Conservation (phyloP, 495 filamentous ascomycete genomes). For the Lasiosphaeriaceae sp. region DNA sequence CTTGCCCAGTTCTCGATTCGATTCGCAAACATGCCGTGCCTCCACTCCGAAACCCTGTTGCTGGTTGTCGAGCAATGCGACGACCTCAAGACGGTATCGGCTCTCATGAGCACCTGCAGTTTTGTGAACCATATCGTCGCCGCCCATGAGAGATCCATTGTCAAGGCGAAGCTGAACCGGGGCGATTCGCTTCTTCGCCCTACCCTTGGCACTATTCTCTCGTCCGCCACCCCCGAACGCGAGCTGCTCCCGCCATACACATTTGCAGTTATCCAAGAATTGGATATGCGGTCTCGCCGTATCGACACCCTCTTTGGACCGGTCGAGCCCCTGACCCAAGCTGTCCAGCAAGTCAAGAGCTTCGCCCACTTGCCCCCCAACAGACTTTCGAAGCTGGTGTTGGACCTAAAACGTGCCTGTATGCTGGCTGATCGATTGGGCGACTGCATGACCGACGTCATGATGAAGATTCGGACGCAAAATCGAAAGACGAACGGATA, state of each 20-base stretch:
- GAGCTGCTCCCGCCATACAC: constrained; percentile 10
- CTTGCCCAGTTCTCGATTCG: neutral
- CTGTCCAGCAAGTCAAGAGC: neutral
- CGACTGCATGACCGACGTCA: constrained; percentile 7
- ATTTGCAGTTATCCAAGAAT: constrained; percentile 21
- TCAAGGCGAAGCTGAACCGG: constrained; percentile 1
- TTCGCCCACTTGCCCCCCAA: neutral
- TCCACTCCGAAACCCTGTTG: constrained; percentile 24
- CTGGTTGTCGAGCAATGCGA: constrained; percentile 18
- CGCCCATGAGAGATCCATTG: constrained; percentile 21
- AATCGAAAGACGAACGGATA: too few relatives aligned
- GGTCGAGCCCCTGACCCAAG: neutral
- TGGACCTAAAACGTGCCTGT: constrained; percentile 10
- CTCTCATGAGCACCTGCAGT: constrained; percentile 19
- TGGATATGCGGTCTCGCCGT: constrained; percentile 19
- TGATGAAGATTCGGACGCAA: neutral
- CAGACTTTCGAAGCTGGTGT: constrained; percentile 7
- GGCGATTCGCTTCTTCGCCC: neutral
- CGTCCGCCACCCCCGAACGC: constrained; percentile 15
- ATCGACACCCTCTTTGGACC: constrained; percentile 16
- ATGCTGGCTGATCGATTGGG: neutral
- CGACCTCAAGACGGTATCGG: constrained; percentile 15
- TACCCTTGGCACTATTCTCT: constrained; percentile 16
- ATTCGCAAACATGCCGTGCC: neutral
- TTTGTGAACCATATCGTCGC: constrained; percentile 10